Base-by-base conservation (phyloP, 1,284 basidiomycete species). In the Ustilago cynodontis region DNA sequence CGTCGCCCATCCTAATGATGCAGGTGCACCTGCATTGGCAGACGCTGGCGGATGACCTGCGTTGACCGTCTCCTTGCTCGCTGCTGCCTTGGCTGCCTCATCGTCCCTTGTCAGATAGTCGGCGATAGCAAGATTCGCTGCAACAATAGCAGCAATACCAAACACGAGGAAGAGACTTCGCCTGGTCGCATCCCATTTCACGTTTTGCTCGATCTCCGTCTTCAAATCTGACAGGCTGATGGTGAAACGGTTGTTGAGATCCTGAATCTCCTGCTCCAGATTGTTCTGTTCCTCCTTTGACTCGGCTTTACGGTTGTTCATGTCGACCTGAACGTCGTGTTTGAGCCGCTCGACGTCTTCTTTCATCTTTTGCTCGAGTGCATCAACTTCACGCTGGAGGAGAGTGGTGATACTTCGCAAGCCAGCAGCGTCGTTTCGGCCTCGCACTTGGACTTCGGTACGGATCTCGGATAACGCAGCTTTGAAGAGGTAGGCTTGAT, bases 301-400 rank as follows among this genome's bases (percentile, higher is more conserved):
- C 86, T 99, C 97, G 78, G 93, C 93, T 88, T 96, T 98, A 67
- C 95, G 90, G 75, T 91, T 94, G 85, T 97, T 95, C 80, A 98
- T 89, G 67, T 99, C 96, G 90, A 99, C 94, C 86, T 98, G 94
- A 65, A 96, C 93, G 82, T 98, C 95, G 83, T 98, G 95, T 87
- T 94, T 95, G 81, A 99, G 88, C 39, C 90, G 92, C 26, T 90
- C 91, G 47, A 99, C 88, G 81, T 97, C 94, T 86, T 98, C 94
- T 87, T 96, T 96, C 91, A 99, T 93, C 87, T 93, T 95, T 59
- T 93, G 92, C 80, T 93, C 91, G 33, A 98, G 87, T 3, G 89
- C 88, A 83, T 99, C 96, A 13, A 96, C 92, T 62, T 99, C 97
- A 71, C 94, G 89, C 73, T 95, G 90, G 18, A 98, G 89, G 0